Evolutionary conservation across 805 yeast genomes (phyloP), one percentile per base, ranked within the genome.

Genomic region (Yamadazyma nakazawae): DNA sequence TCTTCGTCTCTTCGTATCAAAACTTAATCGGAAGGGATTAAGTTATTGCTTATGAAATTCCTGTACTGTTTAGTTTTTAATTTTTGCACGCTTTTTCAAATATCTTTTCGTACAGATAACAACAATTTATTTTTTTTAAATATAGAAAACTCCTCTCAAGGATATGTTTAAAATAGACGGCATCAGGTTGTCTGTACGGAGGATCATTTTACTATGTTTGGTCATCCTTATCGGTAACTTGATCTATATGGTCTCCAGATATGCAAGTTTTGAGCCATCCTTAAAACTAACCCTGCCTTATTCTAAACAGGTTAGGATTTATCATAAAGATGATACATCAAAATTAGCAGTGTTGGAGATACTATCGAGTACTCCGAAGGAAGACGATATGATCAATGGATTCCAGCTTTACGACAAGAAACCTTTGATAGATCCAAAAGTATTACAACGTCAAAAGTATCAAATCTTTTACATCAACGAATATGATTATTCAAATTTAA

Each of bases 311-410:
- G 40, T 17, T 7, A 24, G 25, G 12, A 34, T 51, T 3, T 52
- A 52, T 37, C 49, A 49, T 35, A 18, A 42, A 25, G 53, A 52
- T 40, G 50, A 46, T 2, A 36, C 10, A 2, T 17, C 43, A 17
- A 50, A 50, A 28, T 34, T 50, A 4, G 53, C 47, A 3, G 35
- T 52, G 2, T 25, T 49, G 21, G 44, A 50, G 34, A 28, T 18
- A 10, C 32, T 32, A 9, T 18, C 32, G 5, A 14, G 8, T 7
- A 13, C n/a, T 3, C 21, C 36, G 12, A 14, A 38, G 24, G 12
- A 31, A 12, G 18, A 28, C 2, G 31, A 28, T 8, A 5, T 24
- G 7, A 2, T 34, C 5, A 3, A 19, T 13, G n/a, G 11, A 13
- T 31, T 18, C n/a, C 38, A 37, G 16, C 38, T 37, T 6, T 14